Percentiles rank a stretch among this genome's conserved stretches.
Evolutionary conservation across 176 grass and related monocot genomes (phyloP).

Genomic region (Puccinellia tenuiflora): DNA sequence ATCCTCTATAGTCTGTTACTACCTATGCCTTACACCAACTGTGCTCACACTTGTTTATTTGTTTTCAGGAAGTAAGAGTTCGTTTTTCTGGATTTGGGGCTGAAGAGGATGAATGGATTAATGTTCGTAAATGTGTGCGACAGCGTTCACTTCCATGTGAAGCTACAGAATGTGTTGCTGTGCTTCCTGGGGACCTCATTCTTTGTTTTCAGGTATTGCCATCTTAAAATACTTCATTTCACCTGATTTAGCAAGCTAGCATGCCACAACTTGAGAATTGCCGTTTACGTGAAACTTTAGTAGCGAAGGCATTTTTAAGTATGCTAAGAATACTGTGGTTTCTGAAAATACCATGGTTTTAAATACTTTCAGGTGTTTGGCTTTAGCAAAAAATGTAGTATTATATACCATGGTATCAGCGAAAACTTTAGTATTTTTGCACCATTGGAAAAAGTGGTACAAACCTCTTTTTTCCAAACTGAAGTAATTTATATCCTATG

Average conservation of each 20-base stretch:
- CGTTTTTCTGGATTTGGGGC: conserved; percentile 75
- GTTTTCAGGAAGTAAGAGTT: conserved; percentile 72
- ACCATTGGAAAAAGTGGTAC: too few species aligned
- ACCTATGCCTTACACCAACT: not conserved
- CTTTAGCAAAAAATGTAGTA: too few species aligned
- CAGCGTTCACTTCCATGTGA: conserved; percentile 80
- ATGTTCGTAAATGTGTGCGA: conserved; percentile 72
- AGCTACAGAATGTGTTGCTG: conserved; percentile 69
- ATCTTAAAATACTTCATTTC: not conserved
- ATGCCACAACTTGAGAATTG: not conserved
- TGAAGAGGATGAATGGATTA: conserved; percentile 87
- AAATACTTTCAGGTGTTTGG: too few species aligned
- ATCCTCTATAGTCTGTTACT: not conserved
- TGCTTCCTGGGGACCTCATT: conserved; percentile 77
- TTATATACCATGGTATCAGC: too few species aligned
- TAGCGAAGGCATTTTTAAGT: too few species aligned
- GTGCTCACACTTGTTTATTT: not conserved
- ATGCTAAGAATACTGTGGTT: too few species aligned
- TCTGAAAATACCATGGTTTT: too few species aligned
- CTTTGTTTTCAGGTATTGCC: conserved; percentile 69
- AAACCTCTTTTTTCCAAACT: too few species aligned
- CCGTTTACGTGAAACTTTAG: not conserved
- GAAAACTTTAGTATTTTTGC: too few species aligned
- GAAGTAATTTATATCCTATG: too few species aligned
- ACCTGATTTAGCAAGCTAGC: not conserved